Evolutionary conservation across 768 basidiomycete genomes (phyloP), one percentile per base, ranked within the genome.

Genomic region (Calocybe cyanea): DNA sequence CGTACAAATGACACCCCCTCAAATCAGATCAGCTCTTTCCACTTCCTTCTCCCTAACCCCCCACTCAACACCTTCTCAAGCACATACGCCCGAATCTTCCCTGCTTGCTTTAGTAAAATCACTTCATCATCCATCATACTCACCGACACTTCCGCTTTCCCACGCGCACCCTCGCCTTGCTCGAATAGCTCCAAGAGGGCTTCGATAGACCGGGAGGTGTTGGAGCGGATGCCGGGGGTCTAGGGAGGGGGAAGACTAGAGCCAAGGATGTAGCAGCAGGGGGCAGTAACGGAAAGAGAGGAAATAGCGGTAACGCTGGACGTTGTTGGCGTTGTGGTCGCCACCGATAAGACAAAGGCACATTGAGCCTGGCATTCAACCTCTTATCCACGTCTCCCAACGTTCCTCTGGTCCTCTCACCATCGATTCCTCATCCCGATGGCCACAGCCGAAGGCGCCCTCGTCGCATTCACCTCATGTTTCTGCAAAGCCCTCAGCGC

Each of bases 361-460:
- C 45, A 17, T 39, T 44, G 60, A 62, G 33, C 9, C 71, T 58
- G 19, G 68, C 65, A 40, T 70, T 67, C 35, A 83, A 61, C 58
- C 69, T 68, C 46, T 69, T 59, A 58, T 83, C 80, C 7, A 83
- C 70, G 41, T 76, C 75, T n/a, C 78, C 75, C 4, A 84, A 64
- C 37, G 75, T 76, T n/a, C n/a, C n/a, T n/a, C n/a, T n/a, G 96
- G 96, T 2, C 96, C 96, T 2, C 81, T 99, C 28, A 88, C 80
- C 35, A 78, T 99, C 59, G 95, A 99, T 57, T 92, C 90, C 23
- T 84, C 33, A 94, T 99, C 57, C 96, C 96, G 7, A 98, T 99
- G 96, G 96, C 96, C 34, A 99, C 96, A 4, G 94, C 96, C n/a
- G 96, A 99, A 64, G 96, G 96, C 48, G 98, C 96, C 0, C 81